Evolutionary conservation across 2,329 filamentous ascomycete genomes (phyloP), one percentile per base, ranked within the genome.

Genomic region (Huntiella bhutanensis): DNA sequence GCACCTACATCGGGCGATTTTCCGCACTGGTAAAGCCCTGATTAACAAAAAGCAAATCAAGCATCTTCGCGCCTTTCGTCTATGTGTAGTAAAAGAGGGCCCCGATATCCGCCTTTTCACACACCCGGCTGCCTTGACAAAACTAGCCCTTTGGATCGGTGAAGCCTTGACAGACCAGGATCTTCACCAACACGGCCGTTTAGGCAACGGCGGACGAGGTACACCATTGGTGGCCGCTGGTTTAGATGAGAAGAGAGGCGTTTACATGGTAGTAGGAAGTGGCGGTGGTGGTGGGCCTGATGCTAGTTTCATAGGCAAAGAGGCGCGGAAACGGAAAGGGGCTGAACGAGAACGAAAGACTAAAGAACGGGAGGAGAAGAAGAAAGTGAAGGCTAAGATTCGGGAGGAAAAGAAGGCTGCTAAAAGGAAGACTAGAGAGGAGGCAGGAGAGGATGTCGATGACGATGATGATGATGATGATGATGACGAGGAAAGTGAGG

Each of bases 21-120:
- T 95, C 51, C 82, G 85, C 41, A 94, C 88, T 0, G 91, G 91
- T 34, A 93, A 86, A 1, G 80, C 83, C 0, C 70, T 98, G 22
- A 82, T 98, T 50, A 83, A 85, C 53, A 98, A 98, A 64, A 80
- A 82, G 49, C 87, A 95, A 56, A 93, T 98, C 58, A 82, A 85
- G 34, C 86, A 95, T 59, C 68, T 98, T 12, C 77, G 85, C 41
- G 82, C 88, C 1, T 98, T 96, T 60, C 82, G 91, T 43, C 86
- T 98, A 71, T 92, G 83, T 33, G 82, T 96, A 3, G 86, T 98
- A 54, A 94, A 92, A 58, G 91, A 96, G 56, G 86, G 88, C 0
- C 85, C 87, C 0, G 91, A 96, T 55, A 81, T 93, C 0, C 65
- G 73, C n/a, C 71, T 96, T 8, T 98, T 98, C 62, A 86, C 80